A percentile compares a stretch with the other conserved stretches of the same genome.
These are phyloP conservation scores for Seminavis robusta DNA, from an alignment of 108 stramenopile genomes.

Conservation along the genomic window DNA sequence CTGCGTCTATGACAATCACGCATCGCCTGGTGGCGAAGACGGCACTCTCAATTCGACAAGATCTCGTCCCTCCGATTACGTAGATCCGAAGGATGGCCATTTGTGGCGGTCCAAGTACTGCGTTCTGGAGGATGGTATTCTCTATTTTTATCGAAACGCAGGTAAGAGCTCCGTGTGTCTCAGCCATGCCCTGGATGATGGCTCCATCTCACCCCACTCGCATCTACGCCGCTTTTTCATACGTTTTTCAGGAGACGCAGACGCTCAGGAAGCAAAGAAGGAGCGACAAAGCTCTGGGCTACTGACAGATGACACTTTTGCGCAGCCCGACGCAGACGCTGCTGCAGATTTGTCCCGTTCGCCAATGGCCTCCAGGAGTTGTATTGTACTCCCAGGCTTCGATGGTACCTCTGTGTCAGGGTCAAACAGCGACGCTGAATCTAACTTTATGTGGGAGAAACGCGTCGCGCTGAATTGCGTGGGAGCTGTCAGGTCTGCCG, in stretches of 20 bases:
- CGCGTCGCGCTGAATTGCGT: conserved; percentile 65
- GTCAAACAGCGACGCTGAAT: too few species aligned
- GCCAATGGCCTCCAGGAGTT: too few species aligned
- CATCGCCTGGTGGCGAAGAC: too few species aligned
- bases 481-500: conserved; percentile 66
- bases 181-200: too few species aligned
- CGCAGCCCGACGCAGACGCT: neutral
- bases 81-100: conserved; percentile 65
- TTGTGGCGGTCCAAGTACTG: conserved; percentile 79
- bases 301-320: neutral
- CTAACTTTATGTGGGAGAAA: conserved; percentile 57
- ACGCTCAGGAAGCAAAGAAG: conserved; percentile 51
- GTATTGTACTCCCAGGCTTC: too few species aligned
- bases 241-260: conserved; percentile 46
- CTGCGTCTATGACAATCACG: too few species aligned
- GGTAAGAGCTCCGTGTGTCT: too few species aligned
- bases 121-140: conserved; percentile 62
- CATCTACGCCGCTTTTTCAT: too few species aligned
- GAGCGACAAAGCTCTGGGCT: conserved; percentile 41
- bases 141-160: conserved; percentile 76
- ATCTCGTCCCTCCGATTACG: conserved; percentile 41
- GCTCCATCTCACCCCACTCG: too few species aligned
- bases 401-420: too few species aligned
- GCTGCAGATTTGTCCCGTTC: too few species aligned
- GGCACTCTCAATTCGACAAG: too few species aligned